A percentile compares a stretch with the other conserved stretches of the same genome.
Evolutionary conservation across 768 basidiomycete species (phyloP).

Genomic region (Collybiopsis confluens): DNA sequence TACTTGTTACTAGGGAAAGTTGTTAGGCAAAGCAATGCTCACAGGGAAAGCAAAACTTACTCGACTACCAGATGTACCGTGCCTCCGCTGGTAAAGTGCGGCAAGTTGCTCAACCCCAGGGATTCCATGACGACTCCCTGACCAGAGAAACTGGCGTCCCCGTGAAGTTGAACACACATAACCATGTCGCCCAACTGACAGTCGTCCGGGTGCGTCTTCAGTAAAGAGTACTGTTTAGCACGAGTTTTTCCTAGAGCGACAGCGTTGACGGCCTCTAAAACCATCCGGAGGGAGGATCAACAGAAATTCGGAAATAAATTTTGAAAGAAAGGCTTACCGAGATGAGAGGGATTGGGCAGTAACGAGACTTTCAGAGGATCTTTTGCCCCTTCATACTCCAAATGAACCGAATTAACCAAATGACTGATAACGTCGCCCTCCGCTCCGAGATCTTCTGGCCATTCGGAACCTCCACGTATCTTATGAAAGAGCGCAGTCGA

Average conservation of each 20-base stretch:
- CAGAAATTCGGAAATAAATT: constrained; percentile 10
- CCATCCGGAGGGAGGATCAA: neutral
- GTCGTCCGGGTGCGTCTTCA: constrained; percentile 56
- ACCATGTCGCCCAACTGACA: constrained; percentile 64
- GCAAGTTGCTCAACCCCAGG: constrained; percentile 84
- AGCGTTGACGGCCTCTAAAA: constrained; percentile 78
- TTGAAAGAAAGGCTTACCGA: constrained; percentile 39
- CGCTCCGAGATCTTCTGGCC: constrained; percentile 59
- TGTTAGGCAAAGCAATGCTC: neutral
- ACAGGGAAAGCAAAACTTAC: constrained; percentile 37
- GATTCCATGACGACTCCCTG: constrained; percentile 90
- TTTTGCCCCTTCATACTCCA: constrained; percentile 49
- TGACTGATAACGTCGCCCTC: constrained; percentile 90
- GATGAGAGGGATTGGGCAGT: constrained; percentile 76
- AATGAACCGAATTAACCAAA: constrained; percentile 64
- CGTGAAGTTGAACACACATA: constrained; percentile 88
- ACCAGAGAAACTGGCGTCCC: constrained; percentile 88
- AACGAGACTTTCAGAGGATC: constrained; percentile 67
- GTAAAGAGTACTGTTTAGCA: constrained; percentile 81
- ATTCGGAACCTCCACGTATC: constrained; percentile 75
- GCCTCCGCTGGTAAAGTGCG: constrained; percentile 89
- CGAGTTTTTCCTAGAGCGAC: constrained; percentile 87
- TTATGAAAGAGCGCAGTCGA: constrained; percentile 79
- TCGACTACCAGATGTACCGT: constrained; percentile 90
- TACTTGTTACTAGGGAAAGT: constrained; percentile 51